A percentile compares a stretch with the other conserved stretches of the same genome.
Conservation (phyloP, 495 filamentous ascomycete species). For the Penicillium cataractarum region DNA sequence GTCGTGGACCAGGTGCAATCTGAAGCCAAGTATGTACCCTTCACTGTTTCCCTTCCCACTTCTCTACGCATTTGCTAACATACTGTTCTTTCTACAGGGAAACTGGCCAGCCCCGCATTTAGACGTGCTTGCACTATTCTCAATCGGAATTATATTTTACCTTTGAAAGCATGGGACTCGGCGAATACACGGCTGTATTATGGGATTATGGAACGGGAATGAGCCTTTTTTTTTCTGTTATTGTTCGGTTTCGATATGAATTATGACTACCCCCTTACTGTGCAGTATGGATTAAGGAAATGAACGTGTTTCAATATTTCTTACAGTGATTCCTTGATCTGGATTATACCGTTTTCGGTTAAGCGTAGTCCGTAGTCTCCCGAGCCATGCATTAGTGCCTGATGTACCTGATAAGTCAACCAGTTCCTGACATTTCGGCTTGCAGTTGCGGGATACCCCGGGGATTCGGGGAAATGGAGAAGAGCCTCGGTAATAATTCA, state of each 20-base stretch:
- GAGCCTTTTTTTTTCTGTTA: slow-evolving; percentile 14
- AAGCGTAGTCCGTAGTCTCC: background rate
- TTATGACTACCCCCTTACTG: slow-evolving; percentile 14
- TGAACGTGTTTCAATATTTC: slow-evolving; percentile 9
- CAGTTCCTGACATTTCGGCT: background rate
- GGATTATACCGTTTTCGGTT: background rate
- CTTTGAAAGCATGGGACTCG: slow-evolving; percentile 38
- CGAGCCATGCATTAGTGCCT: background rate
- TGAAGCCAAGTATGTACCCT: slow-evolving; percentile 42
- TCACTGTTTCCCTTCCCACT: background rate
- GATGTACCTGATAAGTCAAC: background rate
- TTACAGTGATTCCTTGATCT: background rate
- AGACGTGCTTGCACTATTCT: slow-evolving; percentile 7
- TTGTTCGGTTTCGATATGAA: slow-evolving; percentile 16
- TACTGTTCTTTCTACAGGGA: slow-evolving; percentile 19
- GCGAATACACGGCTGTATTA: slow-evolving; percentile 35
- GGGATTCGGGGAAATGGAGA: background rate
- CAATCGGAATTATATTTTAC: slow-evolving; percentile 1
- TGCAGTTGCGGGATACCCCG: background rate
- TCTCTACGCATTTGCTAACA: slow-evolving; percentile 10
- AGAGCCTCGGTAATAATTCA: background rate
- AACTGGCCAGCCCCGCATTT: slow-evolving; percentile 36
- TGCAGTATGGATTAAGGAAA: slow-evolving; percentile 18
- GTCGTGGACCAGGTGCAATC: slow-evolving; percentile 79
- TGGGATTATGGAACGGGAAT: slow-evolving; percentile 10